Evolutionary conservation across 305 asterid genomes (phyloP).

Genomic region (Fraxinus dipetala): DNA sequence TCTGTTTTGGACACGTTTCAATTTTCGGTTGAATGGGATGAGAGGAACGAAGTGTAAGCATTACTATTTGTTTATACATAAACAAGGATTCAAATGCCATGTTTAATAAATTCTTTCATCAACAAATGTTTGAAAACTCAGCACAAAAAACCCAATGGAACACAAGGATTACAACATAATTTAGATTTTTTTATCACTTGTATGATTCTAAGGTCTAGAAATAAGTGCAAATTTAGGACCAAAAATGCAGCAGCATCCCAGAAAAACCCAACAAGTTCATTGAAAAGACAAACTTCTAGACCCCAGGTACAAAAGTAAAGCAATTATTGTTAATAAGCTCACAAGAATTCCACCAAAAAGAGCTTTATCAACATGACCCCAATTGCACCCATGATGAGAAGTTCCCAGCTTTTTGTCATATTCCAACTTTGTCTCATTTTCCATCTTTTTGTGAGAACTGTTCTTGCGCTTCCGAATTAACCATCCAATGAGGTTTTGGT

Average conservation of each 20-base stretch:
- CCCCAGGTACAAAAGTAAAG: constrained; percentile 35
- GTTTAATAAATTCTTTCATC: constrained; percentile 7
- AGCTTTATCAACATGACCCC: constrained; percentile 49
- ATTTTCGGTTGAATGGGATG: constrained; percentile 25
- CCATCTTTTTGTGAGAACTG: constrained; percentile 24
- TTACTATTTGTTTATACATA: constrained; percentile 17
- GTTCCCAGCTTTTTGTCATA: constrained; percentile 30
- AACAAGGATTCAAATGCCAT: constrained; percentile 12
- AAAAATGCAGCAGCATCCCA: neutral
- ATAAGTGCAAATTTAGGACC: neutral
- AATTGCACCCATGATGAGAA: constrained; percentile 16
- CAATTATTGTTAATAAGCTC: constrained; percentile 49
- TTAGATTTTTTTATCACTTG: neutral
- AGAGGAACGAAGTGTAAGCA: constrained; percentile 22
- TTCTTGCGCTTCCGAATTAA: constrained; percentile 58
- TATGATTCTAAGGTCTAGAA: neutral
- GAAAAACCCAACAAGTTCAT: neutral
- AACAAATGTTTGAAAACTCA: neutral
- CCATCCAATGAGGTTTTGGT: constrained; percentile 46
- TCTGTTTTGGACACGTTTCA: constrained; percentile 3
- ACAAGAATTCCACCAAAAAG: constrained; percentile 48
- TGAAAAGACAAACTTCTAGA: constrained; percentile 23
- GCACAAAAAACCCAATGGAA: constrained; percentile 11
- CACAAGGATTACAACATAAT: constrained; percentile 1
- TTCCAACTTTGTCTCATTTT: constrained; percentile 25